Evolutionary conservation across 805 yeast genomes (phyloP), one percentile per base, ranked within the genome.

Genomic region (Vanderwaltozyma yarrowii): DNA sequence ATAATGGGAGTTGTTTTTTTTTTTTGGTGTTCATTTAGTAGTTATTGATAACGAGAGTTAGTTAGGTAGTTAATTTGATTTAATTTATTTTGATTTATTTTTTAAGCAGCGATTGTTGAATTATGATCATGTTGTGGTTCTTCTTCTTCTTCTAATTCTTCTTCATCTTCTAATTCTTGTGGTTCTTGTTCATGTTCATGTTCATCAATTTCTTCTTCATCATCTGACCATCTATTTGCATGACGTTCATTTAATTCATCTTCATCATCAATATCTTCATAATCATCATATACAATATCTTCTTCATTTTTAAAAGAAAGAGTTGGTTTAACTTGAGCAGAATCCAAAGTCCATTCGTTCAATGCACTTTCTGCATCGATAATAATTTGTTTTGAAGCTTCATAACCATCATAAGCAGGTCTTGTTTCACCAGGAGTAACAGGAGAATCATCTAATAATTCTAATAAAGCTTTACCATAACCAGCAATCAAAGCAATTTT

Each of bases 381-480:
- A 54, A 82, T 81, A 62, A 82, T 82, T 66, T 82, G 94, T 67
- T 81, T 82, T 30, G 89, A 80, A 33, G 89, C 87, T 62, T 82
- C 92, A 61, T 81, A 82, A 50, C 94, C 94, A 54, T 82, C 94
- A 61, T 82, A 82, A 42, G 88, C 81, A 30, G 88, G 81, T 76
- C 92, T 80, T 35, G 89, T 81, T 68, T 83, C 94, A 70, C 94
- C 94, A 42, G 94, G 94, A 42, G 89, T 81, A 37, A 83, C 89
- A 45, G 92, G 83, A 45, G 85, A 67, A 56, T 82, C 92, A 56
- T 83, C 94, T 58, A 84, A 70, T 58, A 84, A 71, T 66, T 82
- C 89, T 57, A 84, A 70, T 42, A 84, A 64, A 24, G 89, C 92
- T 67, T 82, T 82, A 66, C 94, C 94, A 69, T 84, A 82, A 44